Conservation (phyloP, 164 flowering plant genomes). For the Brasenia schreberi region DNA sequence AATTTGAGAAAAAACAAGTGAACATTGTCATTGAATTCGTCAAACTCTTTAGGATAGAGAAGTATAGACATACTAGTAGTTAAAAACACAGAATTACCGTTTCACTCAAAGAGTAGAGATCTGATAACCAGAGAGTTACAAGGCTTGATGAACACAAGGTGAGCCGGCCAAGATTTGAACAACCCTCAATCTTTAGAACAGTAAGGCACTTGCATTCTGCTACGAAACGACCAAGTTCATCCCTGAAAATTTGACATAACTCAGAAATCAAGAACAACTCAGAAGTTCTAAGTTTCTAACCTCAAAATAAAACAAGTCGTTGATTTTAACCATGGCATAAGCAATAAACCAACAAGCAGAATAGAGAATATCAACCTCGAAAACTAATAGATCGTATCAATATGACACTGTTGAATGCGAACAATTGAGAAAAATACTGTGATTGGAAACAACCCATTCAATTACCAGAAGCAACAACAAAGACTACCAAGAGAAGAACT, state of each 20-base stretch:
- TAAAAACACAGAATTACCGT: constrained; percentile 29
- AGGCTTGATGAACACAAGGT: constrained; percentile 60
- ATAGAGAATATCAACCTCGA: no score
- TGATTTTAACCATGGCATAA: no score
- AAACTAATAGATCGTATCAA: no score
- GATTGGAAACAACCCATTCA: no score
- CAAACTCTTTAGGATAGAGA: background rate
- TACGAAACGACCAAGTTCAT: constrained; percentile 85
- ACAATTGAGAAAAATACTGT: no score
- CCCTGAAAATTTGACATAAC: constrained; percentile 29
- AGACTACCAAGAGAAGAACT: no score
- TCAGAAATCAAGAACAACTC: background rate
- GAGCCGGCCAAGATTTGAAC: constrained; percentile 61
- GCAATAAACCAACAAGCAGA: no score
- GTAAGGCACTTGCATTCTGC: constrained; percentile 65
- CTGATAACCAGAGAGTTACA: constrained; percentile 84
- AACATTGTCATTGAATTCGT: background rate
- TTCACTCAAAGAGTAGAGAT: constrained; percentile 68
- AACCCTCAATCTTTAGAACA: constrained; percentile 87
- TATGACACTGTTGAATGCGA: no score
- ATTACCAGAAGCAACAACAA: no score
- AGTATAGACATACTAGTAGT: background rate
- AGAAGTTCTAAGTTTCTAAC: background rate
- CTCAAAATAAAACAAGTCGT: background rate
- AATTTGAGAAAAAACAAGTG: constrained; percentile 1